Percentiles rank a stretch among this genome's conserved stretches.
Conservation (phyloP, 2,329 filamentous ascomycete genomes). For the Arthroderma sp. region DNA sequence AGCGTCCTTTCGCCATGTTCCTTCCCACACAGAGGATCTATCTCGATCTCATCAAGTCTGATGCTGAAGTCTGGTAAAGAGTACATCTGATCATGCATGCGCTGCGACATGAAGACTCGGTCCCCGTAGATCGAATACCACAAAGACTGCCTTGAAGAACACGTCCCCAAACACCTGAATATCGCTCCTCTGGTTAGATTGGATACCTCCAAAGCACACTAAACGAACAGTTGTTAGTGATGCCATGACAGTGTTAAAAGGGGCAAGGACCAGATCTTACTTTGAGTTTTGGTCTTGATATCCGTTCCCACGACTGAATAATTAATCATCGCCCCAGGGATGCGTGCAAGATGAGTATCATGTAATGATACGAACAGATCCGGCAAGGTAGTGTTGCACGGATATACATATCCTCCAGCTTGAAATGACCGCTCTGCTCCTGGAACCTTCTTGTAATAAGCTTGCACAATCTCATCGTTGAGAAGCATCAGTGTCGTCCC, state of each 20-base stretch:
- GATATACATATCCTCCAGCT: slow-evolving; percentile 43
- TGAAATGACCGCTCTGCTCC: slow-evolving; percentile 33
- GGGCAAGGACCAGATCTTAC: slow-evolving; percentile 19
- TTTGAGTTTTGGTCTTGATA: slow-evolving; percentile 23
- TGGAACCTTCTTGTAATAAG: slow-evolving; percentile 47
- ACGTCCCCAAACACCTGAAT: slow-evolving; percentile 49
- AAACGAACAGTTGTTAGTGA: slow-evolving; percentile 9
- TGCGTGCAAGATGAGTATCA: slow-evolving; percentile 35
- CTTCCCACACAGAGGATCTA: too few species aligned
- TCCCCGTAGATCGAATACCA: slow-evolving; percentile 42
- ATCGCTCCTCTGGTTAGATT: slow-evolving; percentile 42
- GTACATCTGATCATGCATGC: slow-evolving; percentile 15
- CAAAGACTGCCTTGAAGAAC: slow-evolving; percentile 47
- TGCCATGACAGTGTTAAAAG: background rate
- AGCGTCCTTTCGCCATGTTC: too few species aligned
- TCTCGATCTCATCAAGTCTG: too few species aligned
- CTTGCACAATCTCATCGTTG: slow-evolving; percentile 40
- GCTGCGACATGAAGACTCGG: slow-evolving; percentile 41
- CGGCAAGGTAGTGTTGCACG: slow-evolving; percentile 42
- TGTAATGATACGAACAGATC: slow-evolving; percentile 44
- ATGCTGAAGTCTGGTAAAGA: too few species aligned
- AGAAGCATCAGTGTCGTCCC: slow-evolving; percentile 55
- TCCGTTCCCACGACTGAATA: slow-evolving; percentile 40
- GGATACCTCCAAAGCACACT: slow-evolving; percentile 48
- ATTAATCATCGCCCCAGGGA: slow-evolving; percentile 44